phyloP scores from a whole-genome alignment of 306 rosid genomes.

The Ormosia semicastrata region DNA sequence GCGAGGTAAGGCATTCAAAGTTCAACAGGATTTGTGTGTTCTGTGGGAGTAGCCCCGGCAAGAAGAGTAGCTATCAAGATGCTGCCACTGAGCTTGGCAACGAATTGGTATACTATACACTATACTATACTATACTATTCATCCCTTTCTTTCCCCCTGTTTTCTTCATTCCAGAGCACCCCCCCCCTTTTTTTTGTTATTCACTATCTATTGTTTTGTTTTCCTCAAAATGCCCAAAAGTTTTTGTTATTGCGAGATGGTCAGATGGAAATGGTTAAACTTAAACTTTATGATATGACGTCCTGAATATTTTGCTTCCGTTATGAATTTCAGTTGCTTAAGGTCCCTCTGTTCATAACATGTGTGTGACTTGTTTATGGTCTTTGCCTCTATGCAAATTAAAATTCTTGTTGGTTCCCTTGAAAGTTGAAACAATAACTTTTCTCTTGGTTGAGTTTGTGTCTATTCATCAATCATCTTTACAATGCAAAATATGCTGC shows the following conservation, averaged over 20 bases:
- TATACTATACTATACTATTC: neutral
- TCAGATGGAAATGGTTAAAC: no score
- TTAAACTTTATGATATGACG: neutral
- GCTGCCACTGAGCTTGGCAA: slow-evolving; percentile 95
- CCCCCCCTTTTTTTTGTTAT: neutral
- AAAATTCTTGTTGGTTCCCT: neutral
- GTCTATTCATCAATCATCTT: no score
- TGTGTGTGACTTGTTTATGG: slow-evolving; percentile 31
- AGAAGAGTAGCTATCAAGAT: slow-evolving; percentile 87
- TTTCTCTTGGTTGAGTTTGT: neutral
- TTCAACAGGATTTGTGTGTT: slow-evolving; percentile 95
- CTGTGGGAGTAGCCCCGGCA: slow-evolving; percentile 99
- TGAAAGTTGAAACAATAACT: neutral
- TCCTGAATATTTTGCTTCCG: neutral
- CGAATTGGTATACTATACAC: slow-evolving; percentile 63
- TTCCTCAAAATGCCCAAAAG: neutral
- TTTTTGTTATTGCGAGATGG: no score
- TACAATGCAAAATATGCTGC: neutral
- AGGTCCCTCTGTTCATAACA: slow-evolving; percentile 32
- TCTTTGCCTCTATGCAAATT: neutral
- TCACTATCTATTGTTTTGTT: neutral
- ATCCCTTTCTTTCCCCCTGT: neutral
- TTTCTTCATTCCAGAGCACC: neutral
- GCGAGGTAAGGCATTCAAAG: slow-evolving; percentile 66
- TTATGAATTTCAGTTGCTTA: neutral